These are phyloP conservation scores for Rhynchospora breviuscula DNA, from an alignment of 176 grass and related monocot species.

Conservation along the genomic window DNA sequence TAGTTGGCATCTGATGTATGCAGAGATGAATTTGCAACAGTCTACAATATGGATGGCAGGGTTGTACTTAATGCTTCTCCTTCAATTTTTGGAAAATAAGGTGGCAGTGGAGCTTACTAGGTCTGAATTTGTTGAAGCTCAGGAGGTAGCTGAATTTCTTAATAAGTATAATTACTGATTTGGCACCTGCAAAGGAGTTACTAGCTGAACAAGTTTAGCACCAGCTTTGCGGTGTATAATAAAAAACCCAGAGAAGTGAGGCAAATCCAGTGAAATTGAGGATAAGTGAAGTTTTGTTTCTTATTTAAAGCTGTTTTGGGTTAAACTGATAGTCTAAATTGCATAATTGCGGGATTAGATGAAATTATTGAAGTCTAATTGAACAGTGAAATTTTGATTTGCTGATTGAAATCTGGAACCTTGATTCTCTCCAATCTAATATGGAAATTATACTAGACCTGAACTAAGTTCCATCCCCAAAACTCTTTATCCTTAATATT, in stretches of 20 bases:
- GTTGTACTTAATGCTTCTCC: constrained; percentile 81
- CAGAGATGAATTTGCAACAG: constrained; percentile 86
- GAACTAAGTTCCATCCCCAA: not conserved
- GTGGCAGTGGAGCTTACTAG: constrained; percentile 83
- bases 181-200: not conserved
- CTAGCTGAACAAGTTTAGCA: constrained; percentile 9
- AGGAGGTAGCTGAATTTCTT: constrained; percentile 50
- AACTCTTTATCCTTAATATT: not conserved
- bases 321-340: not conserved
- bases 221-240: constrained; percentile 7
- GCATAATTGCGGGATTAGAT: not conserved
- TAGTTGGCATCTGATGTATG: constrained; percentile 12
- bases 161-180: constrained; percentile 11
- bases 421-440: not conserved
- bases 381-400: not conserved
- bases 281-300: not conserved
- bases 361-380: not conserved
- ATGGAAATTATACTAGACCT: not conserved
- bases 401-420: not conserved
- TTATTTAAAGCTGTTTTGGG: constrained; percentile 4
- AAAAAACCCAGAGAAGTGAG: not conserved
- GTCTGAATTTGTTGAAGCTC: constrained; percentile 93
- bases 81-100: constrained; percentile 93
- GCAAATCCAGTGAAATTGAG: not conserved
- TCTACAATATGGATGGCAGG: constrained; percentile 76